phyloP scores from a whole-genome alignment of 371 early-diverging fungal genomes.

The Funneliformis caledonium region DNA sequence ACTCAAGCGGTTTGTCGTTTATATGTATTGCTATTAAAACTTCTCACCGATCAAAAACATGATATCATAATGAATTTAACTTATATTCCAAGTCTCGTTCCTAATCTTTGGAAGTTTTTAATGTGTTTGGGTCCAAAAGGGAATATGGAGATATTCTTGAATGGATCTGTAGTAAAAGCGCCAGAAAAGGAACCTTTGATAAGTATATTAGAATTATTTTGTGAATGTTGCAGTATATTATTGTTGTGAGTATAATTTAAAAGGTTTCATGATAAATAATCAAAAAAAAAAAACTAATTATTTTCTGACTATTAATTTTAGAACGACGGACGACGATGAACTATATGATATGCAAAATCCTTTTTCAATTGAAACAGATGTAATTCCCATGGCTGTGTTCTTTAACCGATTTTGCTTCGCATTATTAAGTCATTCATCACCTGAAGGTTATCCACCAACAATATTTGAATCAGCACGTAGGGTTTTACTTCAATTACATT shows the following conservation, averaged over 20 bases:
- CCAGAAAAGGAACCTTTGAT: slow-evolving; percentile 65
- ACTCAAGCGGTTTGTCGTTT: slow-evolving; percentile 57
- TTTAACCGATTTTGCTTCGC: slow-evolving; percentile 74
- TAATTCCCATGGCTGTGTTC: slow-evolving; percentile 60
- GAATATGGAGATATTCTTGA: slow-evolving; percentile 59
- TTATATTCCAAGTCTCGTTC: slow-evolving; percentile 61
- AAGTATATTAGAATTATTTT: slow-evolving; percentile 63
- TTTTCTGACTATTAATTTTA: slow-evolving; percentile 39
- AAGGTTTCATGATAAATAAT: neutral
- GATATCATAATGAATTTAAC: slow-evolving; percentile 62
- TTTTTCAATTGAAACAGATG: slow-evolving; percentile 56
- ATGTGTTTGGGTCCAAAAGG: slow-evolving; percentile 63
- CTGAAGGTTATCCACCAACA: slow-evolving; percentile 47
- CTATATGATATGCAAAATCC: slow-evolving; percentile 67
- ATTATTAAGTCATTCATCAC: slow-evolving; percentile 49
- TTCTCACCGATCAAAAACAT: slow-evolving; percentile 56
- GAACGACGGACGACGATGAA: slow-evolving; percentile 84
- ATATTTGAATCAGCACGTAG: slow-evolving; percentile 65
- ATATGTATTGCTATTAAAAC: slow-evolving; percentile 52
- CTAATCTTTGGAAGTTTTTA: slow-evolving; percentile 69
- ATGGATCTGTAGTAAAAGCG: slow-evolving; percentile 46
- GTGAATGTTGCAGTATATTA: slow-evolving; percentile 61
- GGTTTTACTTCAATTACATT: slow-evolving; percentile 76
- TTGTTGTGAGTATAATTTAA: slow-evolving; percentile 53
- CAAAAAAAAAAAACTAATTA: neutral